Conservation (phyloP, 2,329 filamentous ascomycete species). For the Ophiostoma ulmi region DNA sequence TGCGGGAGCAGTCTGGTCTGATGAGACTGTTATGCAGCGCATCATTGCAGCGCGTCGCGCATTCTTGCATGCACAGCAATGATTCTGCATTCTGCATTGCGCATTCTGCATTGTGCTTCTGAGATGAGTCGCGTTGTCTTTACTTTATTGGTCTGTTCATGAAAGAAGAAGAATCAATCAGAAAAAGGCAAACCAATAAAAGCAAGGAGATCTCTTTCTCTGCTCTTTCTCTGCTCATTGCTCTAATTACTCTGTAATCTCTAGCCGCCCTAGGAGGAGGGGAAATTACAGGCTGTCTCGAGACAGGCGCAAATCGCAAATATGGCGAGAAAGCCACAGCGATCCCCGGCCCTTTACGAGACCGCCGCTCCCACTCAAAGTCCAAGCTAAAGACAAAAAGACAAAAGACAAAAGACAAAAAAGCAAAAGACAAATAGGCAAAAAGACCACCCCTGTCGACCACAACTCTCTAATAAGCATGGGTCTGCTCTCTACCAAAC, state of each 20-base stretch:
- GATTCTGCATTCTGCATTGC: neutral
- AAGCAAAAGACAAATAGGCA: neutral
- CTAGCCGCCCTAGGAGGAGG: neutral
- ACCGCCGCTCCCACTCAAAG: neutral
- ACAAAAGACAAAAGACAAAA: neutral
- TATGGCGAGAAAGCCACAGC: neutral
- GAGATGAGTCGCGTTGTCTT: too few relatives aligned
- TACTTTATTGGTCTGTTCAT: too few relatives aligned
- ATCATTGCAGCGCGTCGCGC: neutral
- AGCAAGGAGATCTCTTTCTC: neutral
- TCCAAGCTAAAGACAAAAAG: neutral
- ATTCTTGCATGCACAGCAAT: neutral
- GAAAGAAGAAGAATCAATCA: neutral
- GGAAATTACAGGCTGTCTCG: slow-evolving; percentile 8
- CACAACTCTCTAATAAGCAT: neutral
- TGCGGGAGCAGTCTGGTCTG: neutral
- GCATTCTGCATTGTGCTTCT: too few relatives aligned
- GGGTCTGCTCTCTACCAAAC: neutral
- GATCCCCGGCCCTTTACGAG: slow-evolving; percentile 4
- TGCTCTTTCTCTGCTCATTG: neutral
- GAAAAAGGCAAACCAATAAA: neutral
- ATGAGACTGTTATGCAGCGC: slow-evolving; percentile 4
- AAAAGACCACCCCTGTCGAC: neutral
- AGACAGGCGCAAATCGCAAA: neutral
- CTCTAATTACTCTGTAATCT: neutral